Percentiles rank a stretch among this genome's conserved stretches.
Evolutionary conservation across 768 basidiomycete genomes (phyloP).

Genomic region (button mushroom (Agaricus bisporus)): DNA sequence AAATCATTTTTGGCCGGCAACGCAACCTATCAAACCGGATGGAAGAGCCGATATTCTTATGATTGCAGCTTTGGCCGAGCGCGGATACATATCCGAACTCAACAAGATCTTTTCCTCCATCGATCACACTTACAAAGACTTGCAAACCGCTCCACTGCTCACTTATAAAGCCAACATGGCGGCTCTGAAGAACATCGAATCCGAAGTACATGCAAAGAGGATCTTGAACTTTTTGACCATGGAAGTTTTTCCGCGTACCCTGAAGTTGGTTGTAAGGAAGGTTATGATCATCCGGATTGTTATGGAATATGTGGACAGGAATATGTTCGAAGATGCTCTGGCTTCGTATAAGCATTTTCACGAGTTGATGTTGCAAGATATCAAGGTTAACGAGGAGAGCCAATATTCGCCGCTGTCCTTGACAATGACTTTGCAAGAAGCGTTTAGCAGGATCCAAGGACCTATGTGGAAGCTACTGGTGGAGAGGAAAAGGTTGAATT

Average conservation of each 20-base stretch:
- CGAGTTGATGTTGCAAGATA: background rate
- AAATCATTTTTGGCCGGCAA: constrained; percentile 34
- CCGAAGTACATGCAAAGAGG: constrained; percentile 13
- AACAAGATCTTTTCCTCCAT: constrained; percentile 34
- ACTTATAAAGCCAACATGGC: constrained; percentile 35
- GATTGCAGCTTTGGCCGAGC: constrained; percentile 36
- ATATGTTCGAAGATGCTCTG: background rate
- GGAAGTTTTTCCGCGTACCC: constrained; percentile 7
- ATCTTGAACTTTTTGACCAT: constrained; percentile 19
- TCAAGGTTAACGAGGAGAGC: background rate
- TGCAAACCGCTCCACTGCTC: constrained; percentile 32
- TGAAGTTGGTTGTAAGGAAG: background rate
- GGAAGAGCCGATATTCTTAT: constrained; percentile 51
- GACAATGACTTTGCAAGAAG: background rate
- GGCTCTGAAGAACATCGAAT: constrained; percentile 10
- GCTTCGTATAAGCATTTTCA: background rate
- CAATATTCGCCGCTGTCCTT: background rate
- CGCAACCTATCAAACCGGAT: constrained; percentile 39
- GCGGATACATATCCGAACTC: constrained; percentile 32
- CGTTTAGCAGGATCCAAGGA: background rate
- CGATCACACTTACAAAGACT: constrained; percentile 24
- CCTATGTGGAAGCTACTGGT: background rate
- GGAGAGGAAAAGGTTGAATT: background rate
- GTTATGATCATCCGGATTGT: background rate
- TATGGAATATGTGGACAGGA: background rate